These are phyloP conservation scores for Epicoccum sorghinum DNA, from an alignment of 2,329 filamentous ascomycete genomes.

Conservation along the genomic window DNA sequence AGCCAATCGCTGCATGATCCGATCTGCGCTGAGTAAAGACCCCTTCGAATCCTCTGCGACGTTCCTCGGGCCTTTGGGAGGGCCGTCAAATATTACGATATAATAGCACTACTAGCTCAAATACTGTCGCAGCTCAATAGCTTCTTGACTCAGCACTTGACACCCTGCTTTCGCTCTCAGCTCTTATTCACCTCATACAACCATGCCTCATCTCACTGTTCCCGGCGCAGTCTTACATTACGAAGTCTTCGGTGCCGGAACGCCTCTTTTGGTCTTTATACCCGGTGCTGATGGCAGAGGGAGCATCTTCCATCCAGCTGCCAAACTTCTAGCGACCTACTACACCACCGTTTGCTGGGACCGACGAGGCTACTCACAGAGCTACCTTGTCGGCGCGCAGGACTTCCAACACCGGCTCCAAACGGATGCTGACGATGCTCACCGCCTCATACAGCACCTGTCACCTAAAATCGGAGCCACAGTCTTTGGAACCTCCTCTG, in stretches of 20 bases:
- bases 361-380: not conserved
- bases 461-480: not conserved
- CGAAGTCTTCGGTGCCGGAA: not conserved
- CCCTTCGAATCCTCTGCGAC: too few relatives aligned
- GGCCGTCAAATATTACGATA: too few relatives aligned
- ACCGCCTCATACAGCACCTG: not conserved
- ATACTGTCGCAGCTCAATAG: too few relatives aligned
- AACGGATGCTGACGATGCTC: not conserved
- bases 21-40: too few relatives aligned
- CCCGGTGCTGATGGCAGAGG: not conserved
- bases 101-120: too few relatives aligned
- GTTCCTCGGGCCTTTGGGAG: too few relatives aligned
- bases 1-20: too few relatives aligned
- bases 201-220: not conserved
- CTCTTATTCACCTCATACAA: too few relatives aligned
- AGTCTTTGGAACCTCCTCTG: not conserved
- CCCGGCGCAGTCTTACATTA: not conserved
- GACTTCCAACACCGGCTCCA: not conserved
- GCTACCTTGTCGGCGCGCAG: not conserved
- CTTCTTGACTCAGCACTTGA: too few relatives aligned
- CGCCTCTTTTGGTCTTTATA: not conserved
- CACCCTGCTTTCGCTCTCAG: too few relatives aligned
- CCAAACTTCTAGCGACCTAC: not conserved
- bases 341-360: not conserved
- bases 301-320: not conserved